Conservation (phyloP, 2,329 filamentous ascomycete species). For the Cyphellophora attinorum region DNA sequence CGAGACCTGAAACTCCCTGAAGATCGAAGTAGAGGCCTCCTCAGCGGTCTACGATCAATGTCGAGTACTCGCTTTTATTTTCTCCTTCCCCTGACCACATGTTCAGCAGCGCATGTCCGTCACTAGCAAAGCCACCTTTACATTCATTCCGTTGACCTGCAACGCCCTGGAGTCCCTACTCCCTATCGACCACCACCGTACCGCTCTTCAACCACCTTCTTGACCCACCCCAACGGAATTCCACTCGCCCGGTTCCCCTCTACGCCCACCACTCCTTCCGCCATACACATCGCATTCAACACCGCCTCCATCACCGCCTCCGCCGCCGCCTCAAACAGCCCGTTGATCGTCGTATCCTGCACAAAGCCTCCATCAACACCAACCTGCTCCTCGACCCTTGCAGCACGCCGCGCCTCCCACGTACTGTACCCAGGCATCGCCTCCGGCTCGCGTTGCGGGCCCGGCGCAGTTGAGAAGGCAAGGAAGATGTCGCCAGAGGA, state of each 20-base stretch:
- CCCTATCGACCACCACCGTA: too few relatives aligned
- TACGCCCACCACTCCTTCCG: constrained; percentile 49
- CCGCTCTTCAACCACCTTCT: constrained; percentile 35
- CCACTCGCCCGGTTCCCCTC: constrained; percentile 41
- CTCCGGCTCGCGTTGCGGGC: constrained; percentile 35
- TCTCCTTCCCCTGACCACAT: too few relatives aligned
- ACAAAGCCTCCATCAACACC: too few relatives aligned
- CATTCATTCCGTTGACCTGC: too few relatives aligned
- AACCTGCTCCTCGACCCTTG: constrained; percentile 33
- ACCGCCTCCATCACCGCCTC: constrained; percentile 59
- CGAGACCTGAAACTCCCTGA: too few relatives aligned
- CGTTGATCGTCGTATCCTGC: constrained; percentile 52
- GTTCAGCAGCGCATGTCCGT: too few relatives aligned
- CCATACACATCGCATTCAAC: constrained; percentile 54
- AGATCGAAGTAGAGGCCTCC: too few relatives aligned
- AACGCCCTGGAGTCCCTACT: too few relatives aligned
- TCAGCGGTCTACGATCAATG: too few relatives aligned
- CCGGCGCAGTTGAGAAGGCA: constrained; percentile 54
- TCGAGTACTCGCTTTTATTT: too few relatives aligned
- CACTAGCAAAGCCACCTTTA: too few relatives aligned
- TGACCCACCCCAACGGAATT: constrained; percentile 38
- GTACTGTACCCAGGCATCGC: constrained; percentile 16
- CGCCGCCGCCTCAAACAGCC: constrained; percentile 51
- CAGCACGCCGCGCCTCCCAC: constrained; percentile 18
- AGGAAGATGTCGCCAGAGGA: constrained; percentile 58